Base-by-base conservation (phyloP, 495 filamentous ascomycete species). In the Podospora sp. region DNA sequence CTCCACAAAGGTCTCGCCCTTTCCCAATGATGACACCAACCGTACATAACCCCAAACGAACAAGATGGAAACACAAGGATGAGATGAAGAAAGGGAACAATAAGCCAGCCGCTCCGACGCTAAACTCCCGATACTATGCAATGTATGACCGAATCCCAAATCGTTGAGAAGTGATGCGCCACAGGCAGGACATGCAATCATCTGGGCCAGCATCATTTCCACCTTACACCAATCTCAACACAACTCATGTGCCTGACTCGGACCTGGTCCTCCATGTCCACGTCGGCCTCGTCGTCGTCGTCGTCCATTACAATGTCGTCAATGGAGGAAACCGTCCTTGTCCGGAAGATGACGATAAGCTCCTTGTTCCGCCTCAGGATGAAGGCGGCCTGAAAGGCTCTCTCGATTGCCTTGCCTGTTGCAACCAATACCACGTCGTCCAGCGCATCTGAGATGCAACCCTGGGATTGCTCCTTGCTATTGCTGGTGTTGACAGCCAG, bases 381-480 rank as follows among this genome's bases (percentile, higher is more conserved):
- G 56, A 29, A 35, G 65, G 84, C 91, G 9, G 92, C 79, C 60
- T 81, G 78, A 33, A 93, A 70, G 27, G 88, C 88, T 77, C 86
- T 90, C 74, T 88, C 82, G 60, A 97, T 93, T 35, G 92, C 93
- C 69, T 85, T 86, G 35, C 91, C 92, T 0, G 91, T 94, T 18
- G 87, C 94, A 64, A 93, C 90, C 12, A 97, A 69, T 49, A 89
- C 78, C 6, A 97, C 89, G 69, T 90, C 87, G 68, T 77, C 76
- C 20, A 72, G 67, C 29, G 69, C 68, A 20, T 76, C 72, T 16
- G 55, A 46, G 1, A 70, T 60, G 14, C 52, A 33, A 20, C 64
- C 61, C 22, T 14, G 16, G 9, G 2, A 24, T 24, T 25, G 12
- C 18, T 24, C 27, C 33, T 20, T 56, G 1, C 24, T 60, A 12